Percentiles rank a stretch among this genome's conserved stretches.
Evolutionary conservation across 192 early-diverging fungal species (phyloP).

Genomic region (Coemansia aciculifera): DNA sequence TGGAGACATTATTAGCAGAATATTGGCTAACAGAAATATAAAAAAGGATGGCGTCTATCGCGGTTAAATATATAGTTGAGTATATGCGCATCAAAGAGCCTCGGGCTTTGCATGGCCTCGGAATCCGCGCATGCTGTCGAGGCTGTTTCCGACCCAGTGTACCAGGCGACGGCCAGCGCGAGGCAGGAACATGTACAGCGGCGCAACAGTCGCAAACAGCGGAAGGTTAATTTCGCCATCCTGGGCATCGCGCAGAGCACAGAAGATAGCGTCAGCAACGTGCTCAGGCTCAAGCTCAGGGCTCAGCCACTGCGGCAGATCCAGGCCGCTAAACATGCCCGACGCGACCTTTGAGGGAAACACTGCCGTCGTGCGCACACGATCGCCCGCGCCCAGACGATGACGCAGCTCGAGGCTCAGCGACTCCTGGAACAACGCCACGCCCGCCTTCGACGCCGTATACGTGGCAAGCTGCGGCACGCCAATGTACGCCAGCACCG

Average conservation of each 20-base stretch:
- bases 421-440: conserved; percentile 69
- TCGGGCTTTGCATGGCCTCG: conserved; percentile 11
- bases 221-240: conserved; percentile 55
- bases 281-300: conserved; percentile 59
- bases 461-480: conserved; percentile 68
- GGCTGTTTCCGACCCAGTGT: conserved; percentile 25
- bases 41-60: neutral
- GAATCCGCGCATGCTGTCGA: conserved; percentile 42
- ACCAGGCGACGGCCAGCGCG: conserved; percentile 11
- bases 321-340: conserved; percentile 72
- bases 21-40: neutral
- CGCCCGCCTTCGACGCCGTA: conserved; percentile 73
- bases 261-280: conserved; percentile 62
- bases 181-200: conserved; percentile 34
- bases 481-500: conserved; percentile 43
- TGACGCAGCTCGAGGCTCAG: conserved; percentile 72
- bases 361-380: conserved; percentile 64
- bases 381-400: conserved; percentile 51
- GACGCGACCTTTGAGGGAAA: conserved; percentile 72
- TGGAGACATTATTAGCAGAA: neutral
- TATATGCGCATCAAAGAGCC: neutral
- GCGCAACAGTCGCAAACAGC: conserved; percentile 16
- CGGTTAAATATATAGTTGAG: neutral
- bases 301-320: conserved; percentile 61
- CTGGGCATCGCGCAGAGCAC: conserved; percentile 56